Base-by-base conservation (phyloP, 2,329 filamentous ascomycete species). In the Emergomyces africanus region DNA sequence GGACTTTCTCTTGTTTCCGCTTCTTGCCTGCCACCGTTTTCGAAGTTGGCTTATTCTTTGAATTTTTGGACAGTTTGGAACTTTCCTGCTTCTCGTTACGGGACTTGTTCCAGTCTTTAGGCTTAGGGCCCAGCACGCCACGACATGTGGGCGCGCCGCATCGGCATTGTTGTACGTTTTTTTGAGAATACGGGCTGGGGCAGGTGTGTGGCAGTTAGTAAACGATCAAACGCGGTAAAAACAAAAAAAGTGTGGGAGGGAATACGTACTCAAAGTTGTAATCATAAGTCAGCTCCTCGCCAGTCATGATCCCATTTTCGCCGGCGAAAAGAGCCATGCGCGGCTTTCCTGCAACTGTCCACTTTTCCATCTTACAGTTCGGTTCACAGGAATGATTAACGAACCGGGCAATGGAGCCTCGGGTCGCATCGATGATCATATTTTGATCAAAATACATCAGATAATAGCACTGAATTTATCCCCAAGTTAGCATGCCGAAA, bases 401-500 rank as follows among this genome's bases (percentile, higher is more conserved):
- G 72, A 99, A 99, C 59, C 94, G 88, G 68, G 94, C 92, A 73
- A 97, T 95, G 64, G 89, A 95, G 67, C 94, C 94, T 59, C 89
- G 90, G 33, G 91, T 96, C 39, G 92, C 94, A 76, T 99, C 94
- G 64, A 99, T 95, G 67, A 97, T 95, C 85, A 97, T 94, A 73
- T 95, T 94, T 72, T 96, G 90, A 70, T 97, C 91, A 70, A 97
- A 96, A 59, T 90, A 90, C 94, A 99, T 99, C 55, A 99, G 79
- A 72, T 99, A 99, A 74, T 96, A 97, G 74, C 90, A 96, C 89
- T 96, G 67, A 48, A 57, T 4, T 18, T 39, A 54, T n/a, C 33
- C 30, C 20, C 5, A 37, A 25, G 33, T 54, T 10, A 54, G 33
- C 25, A 39, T 18, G 15, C 33, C 12, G 12, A 28, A 48, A 18